Evolutionary conservation across 805 yeast species (phyloP), one percentile per base, ranked within the genome.

Genomic region (Candida adriatica): DNA sequence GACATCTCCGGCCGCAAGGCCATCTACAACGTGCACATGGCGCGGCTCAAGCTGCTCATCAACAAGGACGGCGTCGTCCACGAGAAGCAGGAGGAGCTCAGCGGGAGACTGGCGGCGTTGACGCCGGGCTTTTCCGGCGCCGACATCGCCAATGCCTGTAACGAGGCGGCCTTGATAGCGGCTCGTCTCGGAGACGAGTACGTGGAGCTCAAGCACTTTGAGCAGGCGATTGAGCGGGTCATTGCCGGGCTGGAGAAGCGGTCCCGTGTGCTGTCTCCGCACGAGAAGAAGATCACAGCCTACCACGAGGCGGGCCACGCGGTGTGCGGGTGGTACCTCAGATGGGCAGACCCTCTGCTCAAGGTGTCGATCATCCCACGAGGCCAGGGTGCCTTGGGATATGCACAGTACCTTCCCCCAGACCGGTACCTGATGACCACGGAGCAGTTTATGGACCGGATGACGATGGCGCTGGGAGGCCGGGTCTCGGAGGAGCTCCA

Each of bases 231-330:
- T 54, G 96, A 88, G 59, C 75, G 96, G 51, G 95, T 87, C 29
- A 78, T 87, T 61, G 95, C 94, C 8, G 96, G 96, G n/a, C 62
- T 88, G 27, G 96, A 87, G 55, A 80, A 81, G 59, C 84, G 84
- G 53, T 75, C 92, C 1, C 74, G 79, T 53, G 76, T 88, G 7
- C 64, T 87, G 31, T 75, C 84, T 6, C 78, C 79, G 8, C 84
- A 80, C 21, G 95, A 88, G 57, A 83, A 85, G 64, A 74, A 66
- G 43, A 73, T 83, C 19, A 95, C 87, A 30, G 95, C 96, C 0
- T 87, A 83, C 54, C 96, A 87, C 58, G 96, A 87, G 61, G 96
- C 96, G 2, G 96, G 96, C 0, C 96, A 87, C 56, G 96, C 96
- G 4, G 80, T 87, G 29, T 83, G 95, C 59, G 96, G 96, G 15